Percentiles rank a stretch among this genome's conserved stretches.
Evolutionary conservation across 148 eudicot species (phyloP).

Genomic region (Nyssa sinensis): DNA sequence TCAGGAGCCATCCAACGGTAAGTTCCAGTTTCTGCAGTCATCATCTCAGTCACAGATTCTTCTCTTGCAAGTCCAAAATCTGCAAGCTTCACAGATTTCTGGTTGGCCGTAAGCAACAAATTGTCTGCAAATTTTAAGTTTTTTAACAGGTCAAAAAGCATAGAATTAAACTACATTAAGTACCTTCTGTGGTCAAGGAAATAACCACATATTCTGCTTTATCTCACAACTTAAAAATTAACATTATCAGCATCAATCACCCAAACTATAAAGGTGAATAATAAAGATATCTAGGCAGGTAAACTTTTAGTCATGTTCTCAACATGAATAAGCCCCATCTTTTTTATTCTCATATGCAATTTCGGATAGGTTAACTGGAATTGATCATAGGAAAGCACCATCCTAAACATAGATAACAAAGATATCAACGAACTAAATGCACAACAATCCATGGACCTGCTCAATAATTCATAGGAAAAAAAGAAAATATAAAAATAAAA

Average conservation of each 20-base stretch:
- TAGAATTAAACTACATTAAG: background rate
- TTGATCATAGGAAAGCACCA: background rate
- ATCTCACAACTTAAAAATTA: background rate
- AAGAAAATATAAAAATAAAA: background rate
- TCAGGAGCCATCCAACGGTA: slow-evolving; percentile 99
- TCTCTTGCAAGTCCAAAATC: slow-evolving; percentile 99
- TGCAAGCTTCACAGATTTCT: slow-evolving; percentile 90
- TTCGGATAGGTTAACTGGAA: slow-evolving; percentile 9
- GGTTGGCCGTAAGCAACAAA: slow-evolving; percentile 85
- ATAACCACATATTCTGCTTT: background rate
- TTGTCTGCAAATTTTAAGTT: slow-evolving; percentile 64
- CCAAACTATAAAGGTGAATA: background rate
- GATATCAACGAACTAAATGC: background rate
- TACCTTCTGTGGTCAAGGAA: background rate
- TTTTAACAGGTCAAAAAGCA: background rate
- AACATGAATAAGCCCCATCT: background rate
- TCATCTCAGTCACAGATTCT: slow-evolving; percentile 95
- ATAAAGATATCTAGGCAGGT: background rate
- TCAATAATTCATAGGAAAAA: background rate
- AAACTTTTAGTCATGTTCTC: background rate
- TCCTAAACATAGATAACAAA: slow-evolving; percentile 1
- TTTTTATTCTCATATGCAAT: background rate
- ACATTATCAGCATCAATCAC: background rate
- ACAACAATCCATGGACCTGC: background rate
- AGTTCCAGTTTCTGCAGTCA: slow-evolving; percentile 99